Conservation (phyloP, 768 basidiomycete genomes). For the Tylopilus intermedius region DNA sequence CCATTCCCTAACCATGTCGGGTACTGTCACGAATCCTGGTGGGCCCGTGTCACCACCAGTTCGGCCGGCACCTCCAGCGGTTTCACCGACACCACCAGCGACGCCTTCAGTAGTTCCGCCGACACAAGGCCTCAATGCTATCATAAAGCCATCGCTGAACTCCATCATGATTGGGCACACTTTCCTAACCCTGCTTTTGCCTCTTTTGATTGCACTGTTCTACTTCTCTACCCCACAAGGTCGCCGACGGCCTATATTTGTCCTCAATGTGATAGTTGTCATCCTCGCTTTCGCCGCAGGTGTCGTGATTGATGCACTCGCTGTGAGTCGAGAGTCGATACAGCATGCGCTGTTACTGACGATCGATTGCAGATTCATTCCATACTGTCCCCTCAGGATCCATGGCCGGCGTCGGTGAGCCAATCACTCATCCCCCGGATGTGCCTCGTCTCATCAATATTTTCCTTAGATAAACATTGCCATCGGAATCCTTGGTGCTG, state of each 20-base stretch:
- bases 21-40: constrained; percentile 8
- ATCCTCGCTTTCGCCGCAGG: constrained; percentile 21
- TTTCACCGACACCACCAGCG: neutral
- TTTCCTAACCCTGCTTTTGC: constrained; percentile 28
- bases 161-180: constrained; percentile 29
- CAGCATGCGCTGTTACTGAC: neutral
- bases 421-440: neutral
- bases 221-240: constrained; percentile 26
- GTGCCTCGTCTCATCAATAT: neutral
- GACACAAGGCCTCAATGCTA: neutral
- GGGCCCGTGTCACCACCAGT: neutral
- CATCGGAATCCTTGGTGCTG: constrained; percentile 28
- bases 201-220: constrained; percentile 29
- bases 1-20: constrained; percentile 10
- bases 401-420: constrained; percentile 21
- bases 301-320: constrained; percentile 16
- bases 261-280: constrained; percentile 24
- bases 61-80: neutral
- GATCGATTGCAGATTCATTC: constrained; percentile 21
- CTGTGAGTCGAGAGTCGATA: constrained; percentile 10
- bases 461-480: constrained; percentile 20
- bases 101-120: neutral
- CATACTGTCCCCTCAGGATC: constrained; percentile 21
- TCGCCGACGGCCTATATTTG: constrained; percentile 26
- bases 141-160: constrained; percentile 20